Base-by-base conservation (phyloP, 768 basidiomycete genomes). In the Boletus pseudo-olivaceus region DNA sequence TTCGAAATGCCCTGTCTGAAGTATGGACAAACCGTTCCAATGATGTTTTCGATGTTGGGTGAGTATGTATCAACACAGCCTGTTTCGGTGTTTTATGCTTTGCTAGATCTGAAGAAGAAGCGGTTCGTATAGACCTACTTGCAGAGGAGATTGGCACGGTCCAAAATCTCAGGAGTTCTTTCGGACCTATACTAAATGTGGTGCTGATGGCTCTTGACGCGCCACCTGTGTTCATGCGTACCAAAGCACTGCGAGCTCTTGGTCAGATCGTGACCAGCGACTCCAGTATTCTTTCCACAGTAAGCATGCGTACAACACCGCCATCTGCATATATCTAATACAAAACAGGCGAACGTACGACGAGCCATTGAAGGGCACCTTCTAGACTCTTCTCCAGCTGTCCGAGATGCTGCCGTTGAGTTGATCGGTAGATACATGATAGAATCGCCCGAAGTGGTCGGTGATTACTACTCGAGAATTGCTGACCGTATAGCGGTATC, bases 371-470 rank as follows among this genome's bases (percentile, higher is more conserved):
- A 98, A 70, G 85, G 83, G 34, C 92, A 97, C 65, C 79, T 99
- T 14, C 76, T 90, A 2, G 97, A 99, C 62, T 88, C 81, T 58
- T 98, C 97, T 1, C 88, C 97, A 1, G 89, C 90, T 17, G 97
- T 99, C 7, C 89, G 97, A 11, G 97, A 99, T 67, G 93, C 94
- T 5, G 94, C 96, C 6, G 91, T 99, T 14, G 97, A 98, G 65
- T 75, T 99, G 53, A 91, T 98, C 53, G 97, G 97, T n/a, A 96
- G 93, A 73, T 96, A 98, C 64, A 87, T 98, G 77, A 83, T 94
- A 34, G 88, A 93, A 56, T 85, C 87, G 0, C 91, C 93, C 0
- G 85, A 86, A 51, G 85, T 98, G n/a, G 92, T 90, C 0, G 82
- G 82, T 4, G 85, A 94, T 62, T 98, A 98, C 72, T 96, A 95